Evolutionary conservation across 2,329 filamentous ascomycete genomes (phyloP), one percentile per base, ranked within the genome.

Genomic region (Fusarium brachygibbosum): DNA sequence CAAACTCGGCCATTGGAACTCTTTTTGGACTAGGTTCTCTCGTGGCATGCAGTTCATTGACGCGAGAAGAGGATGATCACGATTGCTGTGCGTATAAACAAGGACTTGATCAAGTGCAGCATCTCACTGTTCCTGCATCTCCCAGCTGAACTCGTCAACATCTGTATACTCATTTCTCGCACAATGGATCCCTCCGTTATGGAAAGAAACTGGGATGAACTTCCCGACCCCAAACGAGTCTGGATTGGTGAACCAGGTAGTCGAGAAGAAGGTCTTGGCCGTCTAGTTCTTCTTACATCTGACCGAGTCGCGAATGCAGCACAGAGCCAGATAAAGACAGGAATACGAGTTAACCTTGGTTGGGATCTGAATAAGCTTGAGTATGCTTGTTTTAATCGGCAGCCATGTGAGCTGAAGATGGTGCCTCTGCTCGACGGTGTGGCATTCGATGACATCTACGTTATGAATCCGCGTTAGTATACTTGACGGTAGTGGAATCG

Each of bases 351-450:
- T 25, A 83, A 83, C 12, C 79, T 89, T 38, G 82, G 82, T 28
- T 88, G 86, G 86, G 83, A 86, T 25, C 73, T 88, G 63, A 83
- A 81, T 21, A 88, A 88, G 69, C 76, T 88, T 4, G 85, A 88
- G 59, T 82, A 84, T 67, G 84, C 86, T 2, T 84, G 85, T 63
- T 84, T 88, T 67, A 82, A 82, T 42, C 81, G 87, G 3, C 82
- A 83, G 34, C 82, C 83, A 11, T 84, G 83, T 51, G 76, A 83
- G 32, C 86, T 87, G 67, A 80, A 81, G 56, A 84, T 88, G 57
- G 78, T 85, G 1, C 80, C 83, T 13, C 61, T 86, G 17, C 76
- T 87, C 11, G 79, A 80, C 12, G 82, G 84, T 12, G 74, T 80
- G 1, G 82, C 81, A 7, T 86, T 84, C 68, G 83, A 86, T 69